A percentile compares a stretch with the other conserved stretches of the same genome.
Conservation (phyloP, 116 monocot genomes). For the Trichopus zeylanicus region DNA sequence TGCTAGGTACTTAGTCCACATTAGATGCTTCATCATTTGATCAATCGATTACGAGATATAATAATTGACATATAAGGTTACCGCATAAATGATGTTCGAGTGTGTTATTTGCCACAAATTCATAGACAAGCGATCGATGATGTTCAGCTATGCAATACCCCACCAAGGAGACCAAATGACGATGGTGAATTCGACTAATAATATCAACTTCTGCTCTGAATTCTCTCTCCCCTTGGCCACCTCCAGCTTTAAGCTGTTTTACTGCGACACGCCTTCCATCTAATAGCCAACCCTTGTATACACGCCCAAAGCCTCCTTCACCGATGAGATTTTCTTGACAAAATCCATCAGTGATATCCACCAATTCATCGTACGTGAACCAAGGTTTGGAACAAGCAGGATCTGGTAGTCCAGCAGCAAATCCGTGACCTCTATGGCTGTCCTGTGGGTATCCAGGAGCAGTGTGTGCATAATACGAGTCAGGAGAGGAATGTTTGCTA, state of each 20-base stretch:
- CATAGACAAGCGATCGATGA: neutral
- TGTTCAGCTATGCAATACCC: neutral
- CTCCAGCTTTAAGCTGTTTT: neutral
- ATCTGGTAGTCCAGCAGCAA: neutral
- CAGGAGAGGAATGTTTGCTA: conserved; percentile 6
- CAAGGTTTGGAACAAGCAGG: neutral
- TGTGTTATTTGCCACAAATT: conserved; percentile 2
- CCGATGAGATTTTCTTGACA: neutral
- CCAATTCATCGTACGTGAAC: neutral
- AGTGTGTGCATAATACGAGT: conserved; percentile 13
- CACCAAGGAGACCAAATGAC: conserved; percentile 1
- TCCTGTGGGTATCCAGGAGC: neutral
- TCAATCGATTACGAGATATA: neutral
- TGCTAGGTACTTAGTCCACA: neutral
- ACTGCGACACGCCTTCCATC: conserved; percentile 1
- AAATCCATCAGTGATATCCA: conserved; percentile 2
- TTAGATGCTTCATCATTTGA: neutral
- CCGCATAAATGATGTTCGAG: conserved; percentile 5
- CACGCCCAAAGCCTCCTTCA: conserved; percentile 5
- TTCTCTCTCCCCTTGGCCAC: neutral
- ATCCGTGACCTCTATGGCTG: conserved; percentile 5
- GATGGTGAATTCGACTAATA: neutral
- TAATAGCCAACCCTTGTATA: neutral
- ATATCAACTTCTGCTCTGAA: conserved; percentile 3
- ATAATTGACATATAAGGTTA: neutral